Evolutionary conservation across 495 filamentous ascomycete genomes (phyloP).

Genomic region (Penicillium cinerascens): DNA sequence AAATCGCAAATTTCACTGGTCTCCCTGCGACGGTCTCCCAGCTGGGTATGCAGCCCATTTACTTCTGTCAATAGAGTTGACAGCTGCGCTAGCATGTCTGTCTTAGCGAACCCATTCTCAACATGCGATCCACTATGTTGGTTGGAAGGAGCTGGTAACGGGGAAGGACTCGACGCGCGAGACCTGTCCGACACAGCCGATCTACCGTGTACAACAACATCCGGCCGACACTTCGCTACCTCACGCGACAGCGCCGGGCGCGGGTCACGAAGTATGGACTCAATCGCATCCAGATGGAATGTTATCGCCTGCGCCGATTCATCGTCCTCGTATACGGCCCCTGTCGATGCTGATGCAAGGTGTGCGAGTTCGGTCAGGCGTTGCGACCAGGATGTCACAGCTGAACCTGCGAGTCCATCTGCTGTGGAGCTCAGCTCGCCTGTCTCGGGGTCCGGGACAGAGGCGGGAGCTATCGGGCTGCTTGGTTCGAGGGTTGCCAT

Average conservation of each 20-base stretch:
- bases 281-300: conserved; percentile 31
- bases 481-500: background rate
- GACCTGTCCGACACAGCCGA: background rate
- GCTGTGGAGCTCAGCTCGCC: conserved; percentile 5
- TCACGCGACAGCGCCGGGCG: conserved; percentile 19
- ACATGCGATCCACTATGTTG: background rate
- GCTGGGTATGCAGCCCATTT: conserved; percentile 23
- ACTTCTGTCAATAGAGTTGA: conserved; percentile 24
- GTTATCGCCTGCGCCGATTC: conserved; percentile 23
- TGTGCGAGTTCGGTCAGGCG: conserved; percentile 28
- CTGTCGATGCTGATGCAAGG: conserved; percentile 12
- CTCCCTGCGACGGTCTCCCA: conserved; percentile 31
- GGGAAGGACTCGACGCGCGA: background rate
- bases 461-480: background rate
- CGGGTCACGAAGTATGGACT: conserved; percentile 27
- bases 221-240: conserved; percentile 1
- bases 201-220: background rate
- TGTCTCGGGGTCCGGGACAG: background rate
- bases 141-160: background rate
- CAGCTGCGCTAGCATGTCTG: conserved; percentile 18
- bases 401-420: background rate
- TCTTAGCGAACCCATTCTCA: background rate
- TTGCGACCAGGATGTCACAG: conserved; percentile 12
- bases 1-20: conserved; percentile 32
- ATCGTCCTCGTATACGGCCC: conserved; percentile 2